Evolutionary conservation across 2,329 filamentous ascomycete genomes (phyloP), one percentile per base, ranked within the genome.

Genomic region (Alternaria rosae): DNA sequence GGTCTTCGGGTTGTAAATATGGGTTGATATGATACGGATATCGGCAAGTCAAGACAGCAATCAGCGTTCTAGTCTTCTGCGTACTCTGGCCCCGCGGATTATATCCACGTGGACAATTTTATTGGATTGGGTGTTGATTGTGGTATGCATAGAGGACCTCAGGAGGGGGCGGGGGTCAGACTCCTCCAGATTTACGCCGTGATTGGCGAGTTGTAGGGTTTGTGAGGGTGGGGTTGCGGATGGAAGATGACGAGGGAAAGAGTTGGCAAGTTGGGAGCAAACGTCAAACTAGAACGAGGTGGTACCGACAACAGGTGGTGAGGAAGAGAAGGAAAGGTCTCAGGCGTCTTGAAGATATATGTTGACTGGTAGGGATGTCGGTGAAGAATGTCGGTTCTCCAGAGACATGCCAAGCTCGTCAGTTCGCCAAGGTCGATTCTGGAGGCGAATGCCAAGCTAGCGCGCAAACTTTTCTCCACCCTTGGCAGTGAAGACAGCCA

Each of bases 111-210:
- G 70, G 70, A 72, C 64, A 68, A 68, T 67, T 59, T 70, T 69
- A 59, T 57, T 61, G 44, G 56, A 50, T 57, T 54, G 60, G 38
- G 59, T 66, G 69, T 66, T 64, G 57, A 61, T 15, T 67, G 48
- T 65, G 42, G 45, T 62, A 41, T 70, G 25, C 70, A 73, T 73
- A 70, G 61, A 64, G 62, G 42, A 73, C 69, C 71, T 73, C 70
- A 73, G 70, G 56, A 72, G 65, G 43, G 69, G 70, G 65, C 66
- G 45, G 67, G 70, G 70, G 66, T 59, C 70, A 73, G 70, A 72
- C 70, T 73, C 70, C 70, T 71, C 70, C 70, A 57, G 53, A 30
- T 59, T 64, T 55, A 68, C 60, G 70, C 70, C 70, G 69, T 71
- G 67, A 64, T 70, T 72, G 70, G 70, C 70, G 59, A 68, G 13